Evolutionary conservation across 768 basidiomycete species (phyloP), one percentile per base, ranked within the genome.

Genomic region (Vishniacozyma victoriae): DNA sequence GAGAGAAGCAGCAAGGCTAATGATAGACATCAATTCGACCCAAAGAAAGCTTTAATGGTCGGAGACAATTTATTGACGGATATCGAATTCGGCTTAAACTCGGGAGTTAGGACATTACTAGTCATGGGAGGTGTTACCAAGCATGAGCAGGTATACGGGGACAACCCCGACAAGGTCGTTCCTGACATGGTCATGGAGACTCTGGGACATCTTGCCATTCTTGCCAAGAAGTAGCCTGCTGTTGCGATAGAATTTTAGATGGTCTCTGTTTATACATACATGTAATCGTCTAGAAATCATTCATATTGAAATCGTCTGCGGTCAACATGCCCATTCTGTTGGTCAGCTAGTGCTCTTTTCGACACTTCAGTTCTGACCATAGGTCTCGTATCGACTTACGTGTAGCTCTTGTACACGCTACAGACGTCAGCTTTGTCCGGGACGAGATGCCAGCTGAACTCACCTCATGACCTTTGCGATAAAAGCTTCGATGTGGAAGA

Each of bases 401-500:
- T 49, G 25, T 55, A 60, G 12, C 35, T 40, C 44, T 55, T 60
- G 35, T 52, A 50, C 7, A 60, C 58, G 20, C 58, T 60, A 26
- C 5, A 27, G 11, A 16, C n/a, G 29, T 44, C 46, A 52, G 44
- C 42, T 37, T 5, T 18, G 11, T 3, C 15, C 14, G 16, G 13
- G 20, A 33, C 7, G n/a, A 41, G 29, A 35, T 36, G 3, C n/a
- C 22, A 24, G 37, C 25, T 42, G 2, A 13, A 65, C 64, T 60
- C 53, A 67, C 65, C 48, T 86, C 93, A 97, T 96, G 35, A 91
- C 80, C 68, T 96, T 95, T 25, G 95, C 86, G 3, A 92, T 87
- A 85, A 89, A 97, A 15, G 93, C 92, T 64, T 99, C 93, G 35
- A 99, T 79, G 65, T 99, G 93, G 72, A 85, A 97, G 43, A 99